Evolutionary conservation across 176 grass and related monocot species (phyloP), one percentile per base, ranked within the genome.

Genomic region (Saccharum officinarum): DNA sequence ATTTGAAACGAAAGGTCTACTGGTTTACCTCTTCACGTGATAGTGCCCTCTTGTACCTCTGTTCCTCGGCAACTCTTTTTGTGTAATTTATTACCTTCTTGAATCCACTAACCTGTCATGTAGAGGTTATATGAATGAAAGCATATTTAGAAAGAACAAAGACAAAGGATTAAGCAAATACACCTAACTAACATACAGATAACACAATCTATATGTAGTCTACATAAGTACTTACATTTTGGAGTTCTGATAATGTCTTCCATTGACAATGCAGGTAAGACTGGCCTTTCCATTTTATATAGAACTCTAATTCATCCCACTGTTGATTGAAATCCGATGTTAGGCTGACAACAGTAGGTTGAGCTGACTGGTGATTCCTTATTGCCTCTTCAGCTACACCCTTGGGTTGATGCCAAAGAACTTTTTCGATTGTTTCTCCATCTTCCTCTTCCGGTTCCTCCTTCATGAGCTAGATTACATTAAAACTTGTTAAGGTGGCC

Each of bases 11-110:
- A 71, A 57, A 85, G 50, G n/a, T 10, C 23, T 16, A 79, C 23
- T 28, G 26, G 13, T 69, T 88, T 89, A 99, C 97, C 93, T 99
- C 97, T 86, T 99, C 97, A 14, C 93, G 97, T 86, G 97, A 99
- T 69, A 99, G 79, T 5, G 86, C 89, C 71, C 73, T 94, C 81
- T 99, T 99, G 86, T 96, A 93, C 86, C 82, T 92, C 85, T 83
- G 92, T 88, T 99, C 97, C 49, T 94, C 93, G 50, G 90, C 76
- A 30, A 94, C 91, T 86, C 97, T 96, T 87, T 99, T 99, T 16
- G 87, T 99, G 92, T 99, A 99, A 89, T 99, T 99, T 75, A 91
- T 80, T 71, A 99, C 92, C 82, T 99, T 99, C 81, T 99, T 99
- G 78, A 94, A 99, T 91, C 97, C 97, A 82, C 90, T 99, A 91